phyloP scores from a whole-genome alignment of 345 rosid genomes.

The Corchorus capsularis region DNA sequence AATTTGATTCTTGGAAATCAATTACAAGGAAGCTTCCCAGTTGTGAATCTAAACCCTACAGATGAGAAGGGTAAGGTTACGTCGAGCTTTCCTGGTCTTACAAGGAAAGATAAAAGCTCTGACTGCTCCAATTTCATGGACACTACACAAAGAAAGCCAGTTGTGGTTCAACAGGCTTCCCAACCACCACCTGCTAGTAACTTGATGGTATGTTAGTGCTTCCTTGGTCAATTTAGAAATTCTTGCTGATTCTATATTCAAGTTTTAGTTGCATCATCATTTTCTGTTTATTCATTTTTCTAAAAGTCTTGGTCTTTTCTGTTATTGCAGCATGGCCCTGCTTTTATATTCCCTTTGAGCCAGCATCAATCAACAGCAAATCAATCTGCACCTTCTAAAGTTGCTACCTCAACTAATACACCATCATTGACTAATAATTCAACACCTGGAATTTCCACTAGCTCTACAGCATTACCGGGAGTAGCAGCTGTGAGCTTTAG shows the following conservation, averaged over 20 bases:
- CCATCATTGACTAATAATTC: slow-evolving; percentile 31
- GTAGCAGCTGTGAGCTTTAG: slow-evolving; percentile 41
- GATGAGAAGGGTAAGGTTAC: slow-evolving; percentile 34
- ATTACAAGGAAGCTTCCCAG: slow-evolving; percentile 34
- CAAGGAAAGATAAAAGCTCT: slow-evolving; percentile 37
- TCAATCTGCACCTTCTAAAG: slow-evolving; percentile 36
- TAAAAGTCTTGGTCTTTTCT: not conserved
- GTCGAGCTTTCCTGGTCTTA: slow-evolving; percentile 20
- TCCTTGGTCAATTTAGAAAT: not conserved
- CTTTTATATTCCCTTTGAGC: slow-evolving; percentile 47
- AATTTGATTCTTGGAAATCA: slow-evolving; percentile 29
- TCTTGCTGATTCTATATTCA: not conserved
- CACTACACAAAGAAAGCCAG: slow-evolving; percentile 37
- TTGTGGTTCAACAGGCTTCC: slow-evolving; percentile 30
- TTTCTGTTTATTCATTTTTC: not conserved
- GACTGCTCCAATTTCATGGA: slow-evolving; percentile 28
- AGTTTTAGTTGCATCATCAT: not conserved
- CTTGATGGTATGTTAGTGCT: slow-evolving; percentile 43
- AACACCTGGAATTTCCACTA: slow-evolving; percentile 21
- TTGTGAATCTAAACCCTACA: slow-evolving; percentile 34
- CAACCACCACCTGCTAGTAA: slow-evolving; percentile 39
- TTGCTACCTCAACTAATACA: slow-evolving; percentile 32
- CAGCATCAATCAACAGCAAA: slow-evolving; percentile 38
- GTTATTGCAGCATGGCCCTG: slow-evolving; percentile 45
- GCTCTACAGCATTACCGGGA: slow-evolving; percentile 28